Conservation (phyloP, 768 basidiomycete species). For the Sporobolomyces phaffii region DNA sequence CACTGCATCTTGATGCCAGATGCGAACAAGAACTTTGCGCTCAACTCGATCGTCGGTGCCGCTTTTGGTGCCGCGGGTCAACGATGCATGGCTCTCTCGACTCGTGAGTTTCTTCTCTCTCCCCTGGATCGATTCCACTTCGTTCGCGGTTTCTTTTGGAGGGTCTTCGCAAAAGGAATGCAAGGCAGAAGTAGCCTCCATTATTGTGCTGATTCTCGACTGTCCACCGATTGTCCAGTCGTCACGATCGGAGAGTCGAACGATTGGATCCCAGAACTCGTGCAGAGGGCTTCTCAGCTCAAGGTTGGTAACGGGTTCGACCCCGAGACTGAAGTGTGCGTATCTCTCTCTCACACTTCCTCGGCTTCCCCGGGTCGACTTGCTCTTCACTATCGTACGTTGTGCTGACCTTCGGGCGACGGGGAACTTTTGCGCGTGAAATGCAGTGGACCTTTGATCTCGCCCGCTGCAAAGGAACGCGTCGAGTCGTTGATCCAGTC, state of each 20-base stretch:
- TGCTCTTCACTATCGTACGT: too few relatives aligned
- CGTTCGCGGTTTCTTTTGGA: too few relatives aligned
- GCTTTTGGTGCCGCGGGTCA: slow-evolving; percentile 96
- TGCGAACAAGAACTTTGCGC: slow-evolving; percentile 82
- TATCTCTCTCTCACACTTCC: slow-evolving; percentile 38
- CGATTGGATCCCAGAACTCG: slow-evolving; percentile 79
- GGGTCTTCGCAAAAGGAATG: too few relatives aligned
- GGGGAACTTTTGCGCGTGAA: neutral
- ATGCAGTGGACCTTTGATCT: slow-evolving; percentile 52
- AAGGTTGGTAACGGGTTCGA: slow-evolving; percentile 89
- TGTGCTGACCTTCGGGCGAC: too few relatives aligned
- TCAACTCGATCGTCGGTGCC: slow-evolving; percentile 88
- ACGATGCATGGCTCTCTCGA: slow-evolving; percentile 93
- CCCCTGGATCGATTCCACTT: too few relatives aligned
- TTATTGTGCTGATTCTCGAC: too few relatives aligned
- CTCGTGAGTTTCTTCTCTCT: slow-evolving; percentile 54
- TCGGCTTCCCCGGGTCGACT: too few relatives aligned
- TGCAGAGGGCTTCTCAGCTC: slow-evolving; percentile 71
- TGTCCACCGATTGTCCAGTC: slow-evolving; percentile 31
- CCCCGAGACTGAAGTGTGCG: slow-evolving; percentile 69
- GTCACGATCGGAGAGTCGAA: slow-evolving; percentile 70
- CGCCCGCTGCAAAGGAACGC: slow-evolving; percentile 71
- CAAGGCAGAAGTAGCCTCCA: too few relatives aligned
- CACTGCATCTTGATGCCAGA: slow-evolving; percentile 67
- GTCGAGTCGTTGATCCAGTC: slow-evolving; percentile 65